Evolutionary conservation across 768 basidiomycete genomes (phyloP).

Genomic region (Filobasidium floriforme): DNA sequence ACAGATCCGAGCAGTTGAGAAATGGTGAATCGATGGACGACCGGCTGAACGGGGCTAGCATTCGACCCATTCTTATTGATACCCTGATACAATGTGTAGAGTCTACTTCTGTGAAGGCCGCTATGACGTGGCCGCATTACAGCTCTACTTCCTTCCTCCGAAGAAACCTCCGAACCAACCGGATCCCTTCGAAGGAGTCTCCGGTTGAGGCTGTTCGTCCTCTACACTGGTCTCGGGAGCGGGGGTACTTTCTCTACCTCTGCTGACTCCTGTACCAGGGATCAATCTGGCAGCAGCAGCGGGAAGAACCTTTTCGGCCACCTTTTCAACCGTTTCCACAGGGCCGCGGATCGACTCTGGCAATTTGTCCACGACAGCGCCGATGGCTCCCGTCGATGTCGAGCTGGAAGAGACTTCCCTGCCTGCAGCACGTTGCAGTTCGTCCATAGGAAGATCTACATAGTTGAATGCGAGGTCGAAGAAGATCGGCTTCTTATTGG

Average conservation of each 20-base stretch:
- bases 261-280: constrained; percentile 63
- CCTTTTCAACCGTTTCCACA: constrained; percentile 7
- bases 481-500: constrained; percentile 77
- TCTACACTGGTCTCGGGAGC: constrained; percentile 60
- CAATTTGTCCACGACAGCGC: constrained; percentile 4
- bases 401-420: constrained; percentile 47
- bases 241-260: constrained; percentile 69
- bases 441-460: constrained; percentile 74
- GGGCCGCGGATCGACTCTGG: constrained; percentile 6
- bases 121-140: neutral
- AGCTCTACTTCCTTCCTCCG: constrained; percentile 29
- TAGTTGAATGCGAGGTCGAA: constrained; percentile 94
- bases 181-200: constrained; percentile 20
- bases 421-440: constrained; percentile 63
- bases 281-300: constrained; percentile 40
- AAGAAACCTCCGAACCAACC: constrained; percentile 41
- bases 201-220: constrained; percentile 15
- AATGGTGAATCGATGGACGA: too few species aligned
- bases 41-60: too few species aligned
- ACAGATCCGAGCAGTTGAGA: too few species aligned
- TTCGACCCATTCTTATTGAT: too few species aligned
- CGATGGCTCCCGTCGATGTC: constrained; percentile 15
- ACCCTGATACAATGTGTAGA: too few species aligned
- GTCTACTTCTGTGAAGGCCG: neutral
- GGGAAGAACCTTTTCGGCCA: neutral